Evolutionary conservation across 495 filamentous ascomycete species (phyloP), one percentile per base, ranked within the genome.

Genomic region (Cryomyces minteri): DNA sequence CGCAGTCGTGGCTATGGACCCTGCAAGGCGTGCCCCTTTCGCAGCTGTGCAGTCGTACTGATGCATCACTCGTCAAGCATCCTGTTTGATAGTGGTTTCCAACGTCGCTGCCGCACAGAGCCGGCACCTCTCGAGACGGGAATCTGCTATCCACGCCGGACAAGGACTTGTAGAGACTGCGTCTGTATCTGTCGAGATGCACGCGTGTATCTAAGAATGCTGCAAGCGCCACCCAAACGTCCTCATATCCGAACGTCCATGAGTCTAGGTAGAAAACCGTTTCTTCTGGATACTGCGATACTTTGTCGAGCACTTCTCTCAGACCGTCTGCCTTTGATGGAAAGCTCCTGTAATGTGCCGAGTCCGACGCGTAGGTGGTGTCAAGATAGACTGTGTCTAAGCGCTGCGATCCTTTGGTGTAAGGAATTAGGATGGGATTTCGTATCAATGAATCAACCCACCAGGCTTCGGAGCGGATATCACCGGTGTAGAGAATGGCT

Each of bases 181-280:
- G 66, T 51, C 90, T 85, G 51, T 96, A 95, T 7, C 69, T 56
- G 59, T 90, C 87, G 29, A 94, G 68, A 49, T 96, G 88, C 6
- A 94, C 72, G 75, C 85, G 49, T 3, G 76, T 76, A 25, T 72
- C 59, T 4, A 95, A 63, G 7, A 73, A 71, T 9, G 76, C 72
- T 1, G 84, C 77, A 9, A 96, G 62, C 4, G 85, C 81, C 45
- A 84, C 66, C 87, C 87, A 95, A 0, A 94, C 85, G 45, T 94
- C 83, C 58, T 94, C 85, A 54, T 71, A 79, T 41, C 88, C 88
- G 58, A 90, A 92, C 1, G 88, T 96, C 88, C 88, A 95, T 2
- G 87, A 73, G 41, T 84, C 70, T 41, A 96, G 73, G 59, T 93
- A 82, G 53, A 95, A 94, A 5, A 77, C 62, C 0, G 84, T 92